Evolutionary conservation across 2,329 filamentous ascomycete genomes (phyloP), one percentile per base, ranked within the genome.

Genomic region (Scytalidium lignicola): DNA sequence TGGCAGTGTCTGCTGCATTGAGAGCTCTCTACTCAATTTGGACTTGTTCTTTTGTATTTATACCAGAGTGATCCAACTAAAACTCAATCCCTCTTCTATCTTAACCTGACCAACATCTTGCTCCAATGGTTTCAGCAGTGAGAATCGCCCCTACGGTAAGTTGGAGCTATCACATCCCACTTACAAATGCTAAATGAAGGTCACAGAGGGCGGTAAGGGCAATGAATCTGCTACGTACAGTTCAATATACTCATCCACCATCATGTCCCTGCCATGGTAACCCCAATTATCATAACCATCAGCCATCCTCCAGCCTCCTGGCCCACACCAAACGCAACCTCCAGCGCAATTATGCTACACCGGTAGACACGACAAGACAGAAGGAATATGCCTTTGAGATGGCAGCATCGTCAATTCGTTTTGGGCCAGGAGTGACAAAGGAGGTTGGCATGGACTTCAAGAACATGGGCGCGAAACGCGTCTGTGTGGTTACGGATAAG

Each of bases 331-430:
- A 75, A 19, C 74, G 71, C 49, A 67, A 71, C 43, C 63, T 67
- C 18, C 64, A 70, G 46, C 60, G 80, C 28, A 74, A 73, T 44
- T 83, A 80, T 67, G 90, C 89, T n/a, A 92, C 89, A 0, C 89
- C 91, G 0, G 72, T 86, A 22, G 85, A 90, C 61, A 70, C 77
- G 8, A 78, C 80, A 2, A 79, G 83, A 55, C 80, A 90, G 62
- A 96, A 95, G 67, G 93, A 99, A 67, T 99, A 99, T 71, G 93
- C 93, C 13, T 99, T 99, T 65, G 93, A 99, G 68, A 95, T 99
- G 92, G 93, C 93, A 0, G 90, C 93, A 1, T 95, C 89, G 1
- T 89, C 86, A 22, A 96, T 99, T 62, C 83, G 93, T 12, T 99
- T 97, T 61, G 93, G 93, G 0, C 89, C 90, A 0, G 93, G 93